Evolutionary conservation across 352 stramenopile genomes (phyloP).

Genomic region (Globisporangium irregulare): DNA sequence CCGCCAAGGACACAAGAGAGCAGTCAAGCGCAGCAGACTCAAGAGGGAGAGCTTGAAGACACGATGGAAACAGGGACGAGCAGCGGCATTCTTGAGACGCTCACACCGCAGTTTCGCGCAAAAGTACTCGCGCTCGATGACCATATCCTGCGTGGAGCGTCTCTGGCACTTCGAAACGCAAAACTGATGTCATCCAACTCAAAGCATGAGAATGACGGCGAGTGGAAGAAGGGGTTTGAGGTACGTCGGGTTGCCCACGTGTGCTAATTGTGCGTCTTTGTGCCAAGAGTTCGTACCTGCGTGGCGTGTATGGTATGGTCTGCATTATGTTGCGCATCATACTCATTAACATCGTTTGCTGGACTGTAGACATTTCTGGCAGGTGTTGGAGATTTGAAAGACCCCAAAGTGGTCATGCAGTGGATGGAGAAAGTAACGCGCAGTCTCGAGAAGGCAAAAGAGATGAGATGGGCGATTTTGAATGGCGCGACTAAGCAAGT

Average conservation of each 20-base stretch:
- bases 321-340: neutral
- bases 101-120: neutral
- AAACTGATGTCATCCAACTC: neutral
- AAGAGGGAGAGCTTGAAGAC: neutral
- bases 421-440: neutral
- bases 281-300: neutral
- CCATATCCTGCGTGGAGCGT: neutral
- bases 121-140: constrained; percentile 3
- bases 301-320: neutral
- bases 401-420: neutral
- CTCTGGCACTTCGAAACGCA: neutral
- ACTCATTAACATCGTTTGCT: neutral
- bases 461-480: neutral
- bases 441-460: neutral
- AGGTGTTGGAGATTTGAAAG: neutral
- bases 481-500: neutral
- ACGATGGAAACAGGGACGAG: neutral
- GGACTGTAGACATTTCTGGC: neutral
- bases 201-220: neutral
- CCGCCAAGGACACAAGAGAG: neutral
- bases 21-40: neutral
- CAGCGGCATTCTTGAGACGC: neutral
- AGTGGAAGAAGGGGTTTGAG: neutral
- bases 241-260: neutral
- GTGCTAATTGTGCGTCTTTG: neutral